phyloP scores from a whole-genome alignment of 768 basidiomycete species.

The Tephrocybe sp. region DNA sequence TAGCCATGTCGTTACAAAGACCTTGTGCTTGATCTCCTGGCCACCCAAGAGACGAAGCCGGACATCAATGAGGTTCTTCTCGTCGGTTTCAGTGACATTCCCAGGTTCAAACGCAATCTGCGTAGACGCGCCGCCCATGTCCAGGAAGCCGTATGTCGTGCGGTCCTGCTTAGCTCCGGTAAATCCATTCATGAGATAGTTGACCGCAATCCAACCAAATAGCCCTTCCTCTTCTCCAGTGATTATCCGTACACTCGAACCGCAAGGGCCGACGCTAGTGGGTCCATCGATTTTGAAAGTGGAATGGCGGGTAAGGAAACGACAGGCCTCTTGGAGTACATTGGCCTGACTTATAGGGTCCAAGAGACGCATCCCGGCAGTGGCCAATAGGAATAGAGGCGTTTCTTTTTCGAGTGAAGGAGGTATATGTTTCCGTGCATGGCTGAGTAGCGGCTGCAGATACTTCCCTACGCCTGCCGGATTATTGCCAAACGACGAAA shows the following conservation, averaged over 20 bases:
- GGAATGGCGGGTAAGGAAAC: conserved; percentile 72
- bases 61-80: conserved; percentile 75
- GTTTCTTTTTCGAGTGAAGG: conserved; percentile 84
- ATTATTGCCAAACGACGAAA: conserved; percentile 77
- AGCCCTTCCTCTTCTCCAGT: conserved; percentile 98
- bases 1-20: conserved; percentile 98
- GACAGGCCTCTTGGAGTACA: conserved; percentile 77
- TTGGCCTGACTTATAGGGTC: conserved; percentile 63
- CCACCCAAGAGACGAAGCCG: conserved; percentile 80
- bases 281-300: conserved; percentile 73
- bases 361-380: conserved; percentile 95
- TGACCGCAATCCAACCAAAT: conserved; percentile 99
- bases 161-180: conserved; percentile 49
- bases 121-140: conserved; percentile 99
- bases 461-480: conserved; percentile 73
- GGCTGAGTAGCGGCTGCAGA: conserved; percentile 78
- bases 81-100: conserved; percentile 49
- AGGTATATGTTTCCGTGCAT: conserved; percentile 82
- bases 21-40: conserved; percentile 83
- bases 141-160: conserved; percentile 95
- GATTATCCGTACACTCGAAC: conserved; percentile 91
- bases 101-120: conserved; percentile 97
- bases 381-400: conserved; percentile 92
- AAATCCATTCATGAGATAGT: conserved; percentile 98
- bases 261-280: conserved; percentile 77